A percentile compares a stretch with the other conserved stretches of the same genome.
Conservation (phyloP, 2,329 filamentous ascomycete species). For the Trichothecium sympodiale region DNA sequence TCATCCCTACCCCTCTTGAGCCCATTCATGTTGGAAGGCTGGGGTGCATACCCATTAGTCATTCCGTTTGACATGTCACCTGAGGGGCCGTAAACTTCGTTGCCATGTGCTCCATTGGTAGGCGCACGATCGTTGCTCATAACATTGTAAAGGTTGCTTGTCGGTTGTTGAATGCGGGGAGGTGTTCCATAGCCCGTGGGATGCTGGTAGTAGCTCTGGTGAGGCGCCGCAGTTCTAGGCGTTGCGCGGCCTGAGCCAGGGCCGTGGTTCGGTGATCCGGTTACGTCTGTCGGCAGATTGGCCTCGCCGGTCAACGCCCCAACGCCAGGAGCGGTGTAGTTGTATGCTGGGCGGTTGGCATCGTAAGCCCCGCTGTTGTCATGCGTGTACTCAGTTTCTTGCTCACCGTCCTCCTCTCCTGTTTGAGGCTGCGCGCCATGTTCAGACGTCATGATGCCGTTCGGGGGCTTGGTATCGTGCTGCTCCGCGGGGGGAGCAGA, state of each 20-base stretch:
- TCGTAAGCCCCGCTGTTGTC: constrained; percentile 61
- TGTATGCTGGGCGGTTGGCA: constrained; percentile 61
- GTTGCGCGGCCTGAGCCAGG: constrained; percentile 76
- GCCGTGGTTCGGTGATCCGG: constrained; percentile 68
- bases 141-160: constrained; percentile 80
- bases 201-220: constrained; percentile 62
- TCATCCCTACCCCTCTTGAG: constrained; percentile 46
- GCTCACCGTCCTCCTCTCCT: constrained; percentile 57
- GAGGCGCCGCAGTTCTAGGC: constrained; percentile 63
- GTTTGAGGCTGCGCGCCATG: constrained; percentile 41
- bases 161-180: constrained; percentile 56
- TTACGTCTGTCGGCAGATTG: constrained; percentile 74
- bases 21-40: constrained; percentile 56
- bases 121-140: constrained; percentile 68
- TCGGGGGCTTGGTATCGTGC: constrained; percentile 50
- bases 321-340: constrained; percentile 61
- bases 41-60: constrained; percentile 52
- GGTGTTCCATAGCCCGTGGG: constrained; percentile 66
- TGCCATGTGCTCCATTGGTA: constrained; percentile 46
- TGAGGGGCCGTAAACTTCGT: constrained; percentile 61
- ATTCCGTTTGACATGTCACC: constrained; percentile 45
- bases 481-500: constrained; percentile 50
- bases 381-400: constrained; percentile 79
- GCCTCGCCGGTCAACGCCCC: constrained; percentile 55
- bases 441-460: constrained; percentile 50